Base-by-base conservation (phyloP, 176 grass and related monocot genomes). In the Oryza australiensis region DNA sequence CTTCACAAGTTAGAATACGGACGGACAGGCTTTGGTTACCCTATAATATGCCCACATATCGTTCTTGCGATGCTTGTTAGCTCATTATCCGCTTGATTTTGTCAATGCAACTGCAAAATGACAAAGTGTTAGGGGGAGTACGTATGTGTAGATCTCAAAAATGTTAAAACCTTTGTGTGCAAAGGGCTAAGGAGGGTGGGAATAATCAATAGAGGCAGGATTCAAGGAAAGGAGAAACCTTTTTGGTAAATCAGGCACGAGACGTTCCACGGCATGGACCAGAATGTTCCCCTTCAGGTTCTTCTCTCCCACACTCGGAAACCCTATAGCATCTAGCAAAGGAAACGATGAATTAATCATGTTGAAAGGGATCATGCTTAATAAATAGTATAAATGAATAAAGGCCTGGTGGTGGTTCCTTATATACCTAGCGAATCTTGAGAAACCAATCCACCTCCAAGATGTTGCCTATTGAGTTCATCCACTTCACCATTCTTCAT, bases 221-320 rank as follows among this genome's bases (percentile, higher is more conserved):
- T 26, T 29, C 59, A 6, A 66, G 57, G 26, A 9, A 62, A 49
- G 63, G 34, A 29, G 33, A 5, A 40, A 45, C 86, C 94, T 89
- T 68, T 77, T 86, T 40, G 77, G 73, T 64, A 93, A 62, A 78
- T 85, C 83, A 82, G 91, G 94, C 20, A 88, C 34, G 26, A 91
- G 9, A 35, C 46, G 26, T 55, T 97, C 77, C 7, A 89, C 68
- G 43, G 88, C 68, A 46, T 85, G 33, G 8, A 93, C n/a, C 75
- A 93, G 46, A 79, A 90, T 86, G 22, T 77, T 59, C 77, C 41
- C 22, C 38, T 67, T 76, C 43, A 28, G n/a, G 28, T 70, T 81
- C 24, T 41, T 40, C 12, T 81, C 49, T 30, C 49, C 48, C 66
- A 37, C 51, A 49, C 78, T 83, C 34, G 40, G 49, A 5, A 68